A percentile compares a stretch with the other conserved stretches of the same genome.
Conservation (phyloP, 1,284 basidiomycete genomes). For the Tylopilus sp. region DNA sequence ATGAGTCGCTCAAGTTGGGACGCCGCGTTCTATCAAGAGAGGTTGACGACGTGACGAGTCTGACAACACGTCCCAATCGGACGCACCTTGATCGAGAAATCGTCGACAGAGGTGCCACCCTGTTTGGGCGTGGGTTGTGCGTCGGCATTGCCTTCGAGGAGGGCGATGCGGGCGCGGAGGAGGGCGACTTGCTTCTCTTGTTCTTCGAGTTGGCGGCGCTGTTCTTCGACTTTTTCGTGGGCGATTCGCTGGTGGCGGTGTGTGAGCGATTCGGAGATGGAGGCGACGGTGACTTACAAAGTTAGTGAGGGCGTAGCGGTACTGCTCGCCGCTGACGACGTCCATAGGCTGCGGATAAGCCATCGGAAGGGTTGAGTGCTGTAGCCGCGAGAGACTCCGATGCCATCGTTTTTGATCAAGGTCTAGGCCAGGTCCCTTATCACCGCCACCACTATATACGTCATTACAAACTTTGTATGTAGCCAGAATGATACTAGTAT, state of each 20-base stretch:
- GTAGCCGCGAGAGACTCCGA: neutral
- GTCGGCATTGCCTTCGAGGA: slow-evolving; percentile 72
- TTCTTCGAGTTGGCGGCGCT: slow-evolving; percentile 79
- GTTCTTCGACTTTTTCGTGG: slow-evolving; percentile 87
- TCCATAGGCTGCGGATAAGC: slow-evolving; percentile 52
- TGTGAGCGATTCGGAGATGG: neutral
- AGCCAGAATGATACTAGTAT: no score
- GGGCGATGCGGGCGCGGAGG: slow-evolving; percentile 73
- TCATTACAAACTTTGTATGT: no score
- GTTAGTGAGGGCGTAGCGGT: slow-evolving; percentile 82
- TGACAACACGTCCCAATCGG: neutral
- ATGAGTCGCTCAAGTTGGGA: slow-evolving; percentile 82
- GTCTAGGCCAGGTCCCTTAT: no score
- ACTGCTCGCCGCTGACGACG: slow-evolving; percentile 76
- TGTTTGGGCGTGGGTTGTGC: slow-evolving; percentile 47
- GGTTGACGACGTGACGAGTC: no score
- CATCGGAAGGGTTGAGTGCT: slow-evolving; percentile 13
- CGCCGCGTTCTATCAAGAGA: slow-evolving; percentile 64
- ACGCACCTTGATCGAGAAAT: slow-evolving; percentile 84
- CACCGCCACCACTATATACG: no score
- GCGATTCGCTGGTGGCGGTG: slow-evolving; percentile 66
- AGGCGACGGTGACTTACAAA: slow-evolving; percentile 61
- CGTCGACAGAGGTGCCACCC: slow-evolving; percentile 76
- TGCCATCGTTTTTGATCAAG: neutral
- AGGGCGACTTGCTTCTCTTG: slow-evolving; percentile 84